Conservation (phyloP, 2,329 filamentous ascomycete species). For the Colletotrichum horii region DNA sequence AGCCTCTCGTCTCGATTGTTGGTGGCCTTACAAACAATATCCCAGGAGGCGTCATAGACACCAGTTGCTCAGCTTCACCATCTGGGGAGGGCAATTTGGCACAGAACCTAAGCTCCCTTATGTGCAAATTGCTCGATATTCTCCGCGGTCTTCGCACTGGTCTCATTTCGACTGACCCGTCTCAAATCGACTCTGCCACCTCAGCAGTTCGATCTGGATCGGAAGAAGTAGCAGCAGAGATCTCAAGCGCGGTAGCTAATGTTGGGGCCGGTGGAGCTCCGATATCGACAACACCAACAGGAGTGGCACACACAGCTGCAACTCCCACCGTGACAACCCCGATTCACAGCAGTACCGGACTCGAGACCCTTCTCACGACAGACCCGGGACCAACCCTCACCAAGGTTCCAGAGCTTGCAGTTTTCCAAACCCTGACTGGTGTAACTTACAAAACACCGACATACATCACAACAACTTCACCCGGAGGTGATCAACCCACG, state of each 20-base stretch:
- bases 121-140: not conserved
- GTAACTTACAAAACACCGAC: not conserved
- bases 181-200: not conserved
- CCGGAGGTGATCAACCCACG: not conserved
- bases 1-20: not conserved
- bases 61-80: accelerated
- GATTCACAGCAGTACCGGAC: not conserved
- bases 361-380: not conserved
- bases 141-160: not conserved
- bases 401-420: not conserved
- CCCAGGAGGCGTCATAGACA: not conserved
- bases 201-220: not conserved
- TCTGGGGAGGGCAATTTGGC: accelerated
- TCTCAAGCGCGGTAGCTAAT: not conserved
- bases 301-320: not conserved
- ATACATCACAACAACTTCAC: not conserved
- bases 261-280: not conserved
- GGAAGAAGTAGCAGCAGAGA: not conserved
- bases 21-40: not conserved
- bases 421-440: not conserved
- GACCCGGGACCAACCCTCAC: not conserved
- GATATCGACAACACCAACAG: not conserved
- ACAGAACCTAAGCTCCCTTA: accelerated
- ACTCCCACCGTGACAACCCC: not conserved
- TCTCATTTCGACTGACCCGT: not conserved